Conservation (phyloP, 73 alveolate genomes). For the Paramecium primaurelia region DNA sequence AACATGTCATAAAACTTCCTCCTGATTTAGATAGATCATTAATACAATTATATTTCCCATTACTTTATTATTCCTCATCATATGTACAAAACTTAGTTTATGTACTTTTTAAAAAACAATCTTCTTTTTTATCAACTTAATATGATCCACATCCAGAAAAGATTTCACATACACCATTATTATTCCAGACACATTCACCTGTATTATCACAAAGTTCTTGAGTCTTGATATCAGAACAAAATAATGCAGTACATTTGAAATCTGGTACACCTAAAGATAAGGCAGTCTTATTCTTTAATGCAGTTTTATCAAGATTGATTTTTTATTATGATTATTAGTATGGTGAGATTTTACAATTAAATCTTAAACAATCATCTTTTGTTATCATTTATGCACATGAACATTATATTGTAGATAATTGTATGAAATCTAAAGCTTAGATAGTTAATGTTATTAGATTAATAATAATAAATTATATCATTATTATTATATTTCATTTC, state of each 20-base stretch:
- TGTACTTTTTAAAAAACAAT: background rate
- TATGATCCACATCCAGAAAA: background rate
- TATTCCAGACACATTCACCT: conserved; percentile 12
- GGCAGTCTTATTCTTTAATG: background rate
- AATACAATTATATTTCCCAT: background rate
- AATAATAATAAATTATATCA: background rate
- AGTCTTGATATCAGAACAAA: background rate
- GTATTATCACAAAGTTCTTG: background rate
- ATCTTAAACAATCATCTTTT: conserved; percentile 3
- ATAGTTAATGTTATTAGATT: background rate
- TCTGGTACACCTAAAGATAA: background rate
- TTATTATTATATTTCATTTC: background rate
- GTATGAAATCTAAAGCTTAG: background rate
- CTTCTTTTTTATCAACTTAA: background rate
- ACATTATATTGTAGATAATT: background rate
- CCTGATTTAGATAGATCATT: conserved; percentile 28
- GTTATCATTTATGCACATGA: background rate
- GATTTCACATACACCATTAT: background rate
- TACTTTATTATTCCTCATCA: background rate
- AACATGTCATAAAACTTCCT: conserved; percentile 1
- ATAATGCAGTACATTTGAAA: background rate
- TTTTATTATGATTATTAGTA: background rate
- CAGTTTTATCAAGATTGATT: background rate
- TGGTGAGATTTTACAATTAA: background rate
- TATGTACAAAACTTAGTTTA: background rate